Evolutionary conservation across 352 stramenopile species (phyloP), one percentile per base, ranked within the genome.

Genomic region (Phytophthora aleatoria): DNA sequence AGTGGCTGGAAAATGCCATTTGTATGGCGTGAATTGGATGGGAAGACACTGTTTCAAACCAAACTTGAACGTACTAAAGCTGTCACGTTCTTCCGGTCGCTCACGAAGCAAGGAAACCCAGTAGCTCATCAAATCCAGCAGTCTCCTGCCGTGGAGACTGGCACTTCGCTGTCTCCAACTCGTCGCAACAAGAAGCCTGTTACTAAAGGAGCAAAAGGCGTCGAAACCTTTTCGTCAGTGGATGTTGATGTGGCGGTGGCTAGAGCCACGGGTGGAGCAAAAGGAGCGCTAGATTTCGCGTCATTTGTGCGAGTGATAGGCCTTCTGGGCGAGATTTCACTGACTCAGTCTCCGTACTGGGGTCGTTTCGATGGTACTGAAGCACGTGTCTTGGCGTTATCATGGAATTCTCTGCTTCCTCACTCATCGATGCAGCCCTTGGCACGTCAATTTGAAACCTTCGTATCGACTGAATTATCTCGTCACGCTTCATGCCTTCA

Each of bases 211-310:
- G 39, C 59, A 39, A 64, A 45, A 53, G 24, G 53, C 28, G 50
- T 49, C 16, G 66, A 67, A 26, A 67, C 53, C 7, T 86, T 90
- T 48, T 64, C 80, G 2, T 75, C 75, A 20, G 81, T 75, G 4
- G 80, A 89, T 49, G 73, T 91, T 27, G 82, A 91, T 41, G 44
- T 91, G 6, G 73, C 72, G 6, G 73, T 90, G n/a, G 78, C 80
- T n/a, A 84, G 87, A 61, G 69, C 71, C 2, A 71, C 68, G 3
- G 67, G 68, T 7, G 61, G 80, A 27, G 74, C 76, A 5, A 91
- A 89, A 51, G 62, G 76, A 12, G 65, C 80, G 1, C 59, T 91
- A 7, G 54, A 63, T 1, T 89, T 76, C n/a, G 39, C 68, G 2
- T 74, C 82, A n/a, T 89, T 89, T 49, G 33, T 69, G 0, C 61